A percentile compares a stretch with the other conserved stretches of the same genome.
These are phyloP conservation scores for Fallopia convolvulus DNA, from an alignment of 148 eudicot species.

Conservation along the genomic window DNA sequence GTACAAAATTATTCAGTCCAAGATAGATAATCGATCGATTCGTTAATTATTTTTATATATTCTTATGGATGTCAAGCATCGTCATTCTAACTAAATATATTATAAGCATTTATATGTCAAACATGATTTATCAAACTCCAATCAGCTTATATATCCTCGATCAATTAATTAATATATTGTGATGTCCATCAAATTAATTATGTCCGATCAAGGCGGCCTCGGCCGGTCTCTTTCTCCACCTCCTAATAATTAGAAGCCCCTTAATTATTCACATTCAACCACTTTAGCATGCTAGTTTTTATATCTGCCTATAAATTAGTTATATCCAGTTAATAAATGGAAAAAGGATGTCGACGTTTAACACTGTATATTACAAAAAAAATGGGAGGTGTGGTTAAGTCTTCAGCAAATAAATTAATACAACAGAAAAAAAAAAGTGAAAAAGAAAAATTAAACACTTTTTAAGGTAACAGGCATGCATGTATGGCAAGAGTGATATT, in stretches of 20 bases:
- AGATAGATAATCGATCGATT: too few species aligned
- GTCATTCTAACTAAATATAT: too few species aligned
- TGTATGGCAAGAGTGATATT: too few species aligned
- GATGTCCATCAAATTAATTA: background rate
- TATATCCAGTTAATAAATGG: background rate
- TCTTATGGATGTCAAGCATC: too few species aligned
- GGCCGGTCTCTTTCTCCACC: slow-evolving; percentile 9
- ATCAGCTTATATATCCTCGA: background rate
- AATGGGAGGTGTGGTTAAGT: too few species aligned
- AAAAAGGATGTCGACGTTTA: background rate
- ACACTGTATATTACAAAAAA: background rate
- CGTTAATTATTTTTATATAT: too few species aligned
- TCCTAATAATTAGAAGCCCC: background rate
- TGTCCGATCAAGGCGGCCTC: background rate
- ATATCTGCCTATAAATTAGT: background rate
- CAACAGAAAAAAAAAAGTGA: background rate
- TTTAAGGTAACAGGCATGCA: background rate
- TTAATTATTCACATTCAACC: background rate
- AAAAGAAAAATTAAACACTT: background rate
- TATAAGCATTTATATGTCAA: background rate
- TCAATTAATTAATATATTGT: background rate
- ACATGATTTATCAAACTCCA: background rate
- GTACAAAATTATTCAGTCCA: too few species aligned
- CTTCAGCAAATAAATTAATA: too few species aligned
- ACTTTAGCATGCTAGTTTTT: slow-evolving; percentile 9